Evolutionary conservation across 2,329 filamentous ascomycete genomes (phyloP).

Genomic region (Gnomoniopsis sp.): DNA sequence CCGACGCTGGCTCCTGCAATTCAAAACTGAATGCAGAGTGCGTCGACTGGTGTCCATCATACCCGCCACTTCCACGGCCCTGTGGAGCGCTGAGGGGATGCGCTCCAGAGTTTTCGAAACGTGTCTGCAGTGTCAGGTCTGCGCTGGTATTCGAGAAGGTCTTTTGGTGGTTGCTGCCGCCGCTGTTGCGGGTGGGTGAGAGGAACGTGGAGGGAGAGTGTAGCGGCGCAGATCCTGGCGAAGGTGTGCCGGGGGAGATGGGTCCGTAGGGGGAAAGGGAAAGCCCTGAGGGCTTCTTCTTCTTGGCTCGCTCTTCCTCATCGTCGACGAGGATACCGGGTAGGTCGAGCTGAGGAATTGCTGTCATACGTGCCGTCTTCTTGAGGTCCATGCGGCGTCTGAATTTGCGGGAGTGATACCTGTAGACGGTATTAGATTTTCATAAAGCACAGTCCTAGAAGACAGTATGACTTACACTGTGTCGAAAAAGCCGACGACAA

Average conservation of each 20-base stretch:
- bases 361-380: conserved; percentile 71
- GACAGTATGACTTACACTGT: conserved; percentile 58
- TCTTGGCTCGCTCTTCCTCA: conserved; percentile 48
- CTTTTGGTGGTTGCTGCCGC: conserved; percentile 32
- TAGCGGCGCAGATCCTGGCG: conserved; percentile 23
- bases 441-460: conserved; percentile 18
- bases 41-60: conserved; percentile 36
- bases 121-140: conserved; percentile 41
- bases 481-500: conserved; percentile 93
- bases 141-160: conserved; percentile 40
- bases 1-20: conserved; percentile 42
- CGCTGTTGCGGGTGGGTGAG: conserved; percentile 29
- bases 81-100: conserved; percentile 55
- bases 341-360: conserved; percentile 74
- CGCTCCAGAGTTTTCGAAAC: conserved; percentile 25
- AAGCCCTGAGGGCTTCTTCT: conserved; percentile 7
- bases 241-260: conserved; percentile 14
- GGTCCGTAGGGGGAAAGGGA: conserved; percentile 14
- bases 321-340: conserved; percentile 91
- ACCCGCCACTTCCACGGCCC: conserved; percentile 27
- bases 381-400: conserved; percentile 71
- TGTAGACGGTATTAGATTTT: conserved; percentile 22
- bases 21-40: conserved; percentile 58
- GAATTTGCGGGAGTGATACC: conserved; percentile 82
- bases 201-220: conserved; percentile 29